Evolutionary conservation across 805 yeast genomes (phyloP), one percentile per base, ranked within the genome.

Genomic region (Scheffersomyces coipomensis): DNA sequence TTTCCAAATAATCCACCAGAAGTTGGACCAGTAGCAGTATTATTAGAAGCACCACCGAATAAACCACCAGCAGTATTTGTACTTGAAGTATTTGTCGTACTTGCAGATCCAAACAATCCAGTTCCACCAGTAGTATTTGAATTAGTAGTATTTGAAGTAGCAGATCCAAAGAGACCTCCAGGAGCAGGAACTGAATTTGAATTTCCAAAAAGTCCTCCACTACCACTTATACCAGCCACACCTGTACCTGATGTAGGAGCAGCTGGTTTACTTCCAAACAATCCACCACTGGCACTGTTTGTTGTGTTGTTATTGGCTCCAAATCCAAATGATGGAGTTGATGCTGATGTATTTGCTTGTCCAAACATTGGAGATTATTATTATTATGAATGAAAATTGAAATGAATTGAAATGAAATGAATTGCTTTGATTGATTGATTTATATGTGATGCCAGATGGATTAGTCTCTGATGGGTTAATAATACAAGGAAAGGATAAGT

Each of bases 1-100:
- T 35, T 38, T 18, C 60, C 64, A 50, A 59, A 59, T 24, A 62
- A 41, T 13, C 64, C 62, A 11, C 55, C 56, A 17, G 46, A 21
- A 11, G 46, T 42, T 22, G 45, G 31, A 13, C 43, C 38, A 9
- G 56, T 45, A 26, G 53, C 24, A 31, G 38, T 26, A 19, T 35
- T 18, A 24, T 38, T 41, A 35, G 37, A 4, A n/a, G n/a, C n/a
- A 26, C 9, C 19, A 2, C 56, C 58, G 37, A 50, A 50, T 17
- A 51, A 32, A 9, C 54, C 51, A 17, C 58, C 56, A n/a, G 48
- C 34, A 6, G 50, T 9, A 42, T 43, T 30, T 3, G 35, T 23
- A 31, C 12, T 31, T 19, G 34, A 7, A 21, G 51, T 35, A 19
- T 5, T 11, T 7, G 33, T 38, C 42, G 34, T 34, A 42, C 22